These are phyloP conservation scores for Phytophthora sp. DNA, from an alignment of 352 stramenopile species.

Conservation along the genomic window DNA sequence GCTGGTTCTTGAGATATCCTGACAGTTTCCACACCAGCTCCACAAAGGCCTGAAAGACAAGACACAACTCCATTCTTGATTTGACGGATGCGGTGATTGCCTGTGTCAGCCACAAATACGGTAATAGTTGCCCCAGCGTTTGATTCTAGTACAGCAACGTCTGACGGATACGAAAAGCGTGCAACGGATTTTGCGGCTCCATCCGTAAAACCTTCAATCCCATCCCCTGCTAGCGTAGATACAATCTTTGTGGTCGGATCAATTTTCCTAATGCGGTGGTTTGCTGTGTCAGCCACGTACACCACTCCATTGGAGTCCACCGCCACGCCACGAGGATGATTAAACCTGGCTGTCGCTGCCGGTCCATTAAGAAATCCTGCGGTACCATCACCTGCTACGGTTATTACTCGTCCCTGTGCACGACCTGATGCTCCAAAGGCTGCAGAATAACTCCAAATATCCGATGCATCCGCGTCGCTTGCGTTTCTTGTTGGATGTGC, in stretches of 20 bases:
- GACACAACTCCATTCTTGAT: conserved; percentile 70
- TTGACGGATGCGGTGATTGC: conserved; percentile 85
- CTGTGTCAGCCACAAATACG: conserved; percentile 81
- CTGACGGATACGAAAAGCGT: conserved; percentile 73
- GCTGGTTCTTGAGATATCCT: conserved; percentile 38
- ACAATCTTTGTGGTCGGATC: conserved; percentile 51
- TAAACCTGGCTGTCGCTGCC: conserved; percentile 78
- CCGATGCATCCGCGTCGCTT: conserved; percentile 51
- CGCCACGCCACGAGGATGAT: conserved; percentile 89
- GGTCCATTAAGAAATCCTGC: conserved; percentile 84
- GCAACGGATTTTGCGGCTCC: conserved; percentile 42
- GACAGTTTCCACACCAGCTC: conserved; percentile 67
- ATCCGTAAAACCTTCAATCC: conserved; percentile 51
- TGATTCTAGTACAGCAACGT: conserved; percentile 69
- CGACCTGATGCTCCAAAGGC: conserved; percentile 43
- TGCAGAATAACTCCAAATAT: conserved; percentile 71
- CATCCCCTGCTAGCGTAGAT: conserved; percentile 64
- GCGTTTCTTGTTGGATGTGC: conserved; percentile 45
- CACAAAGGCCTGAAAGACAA: conserved; percentile 92
- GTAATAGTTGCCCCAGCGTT: conserved; percentile 29
- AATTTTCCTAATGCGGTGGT: conserved; percentile 92
- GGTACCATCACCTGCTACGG: conserved; percentile 85
- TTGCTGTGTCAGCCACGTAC: conserved; percentile 96
- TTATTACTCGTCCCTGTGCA: conserved; percentile 91
- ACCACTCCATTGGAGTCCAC: conserved; percentile 92